These are phyloP conservation scores for Microsporum audouinii DNA, from an alignment of 2,329 filamentous ascomycete species.

Conservation along the genomic window DNA sequence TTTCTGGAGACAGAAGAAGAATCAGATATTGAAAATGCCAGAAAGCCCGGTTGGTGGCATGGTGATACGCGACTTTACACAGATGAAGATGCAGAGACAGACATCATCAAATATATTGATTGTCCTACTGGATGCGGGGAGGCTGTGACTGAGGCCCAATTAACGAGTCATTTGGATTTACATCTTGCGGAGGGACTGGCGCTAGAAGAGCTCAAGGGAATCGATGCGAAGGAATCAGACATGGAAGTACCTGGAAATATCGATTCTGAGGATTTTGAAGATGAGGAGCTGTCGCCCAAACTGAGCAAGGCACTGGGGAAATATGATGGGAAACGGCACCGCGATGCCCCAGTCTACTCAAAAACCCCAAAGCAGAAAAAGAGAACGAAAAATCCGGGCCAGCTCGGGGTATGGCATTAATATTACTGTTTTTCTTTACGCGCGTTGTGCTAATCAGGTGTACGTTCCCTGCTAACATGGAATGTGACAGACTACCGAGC, in stretches of 20 bases:
- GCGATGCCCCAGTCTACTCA: background rate
- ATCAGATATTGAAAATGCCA: background rate
- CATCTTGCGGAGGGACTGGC: conserved; percentile 42
- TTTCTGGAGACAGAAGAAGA: conserved; percentile 18
- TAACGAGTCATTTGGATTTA: conserved; percentile 50
- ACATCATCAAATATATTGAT: conserved; percentile 32
- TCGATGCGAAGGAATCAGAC: background rate
- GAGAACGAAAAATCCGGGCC: background rate
- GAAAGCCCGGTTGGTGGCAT: background rate
- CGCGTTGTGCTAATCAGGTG: background rate
- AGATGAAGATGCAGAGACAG: conserved; percentile 8
- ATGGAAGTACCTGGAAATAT: background rate
- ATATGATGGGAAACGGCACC: background rate
- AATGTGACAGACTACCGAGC: conserved; percentile 41
- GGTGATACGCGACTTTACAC: background rate
- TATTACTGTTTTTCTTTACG: background rate
- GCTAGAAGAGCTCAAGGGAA: conserved; percentile 27
- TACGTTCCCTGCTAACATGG: background rate
- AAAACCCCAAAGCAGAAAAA: conserved; percentile 2
- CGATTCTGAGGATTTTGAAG: conserved; percentile 2
- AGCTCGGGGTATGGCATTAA: conserved; percentile 2
- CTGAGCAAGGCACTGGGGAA: background rate
- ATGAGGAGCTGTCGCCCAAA: background rate
- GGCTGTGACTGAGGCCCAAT: conserved; percentile 40
- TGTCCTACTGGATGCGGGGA: conserved; percentile 53